Evolutionary conservation across 768 basidiomycete genomes (phyloP), one percentile per base, ranked within the genome.

Genomic region (Leccinum aurantiacum): DNA sequence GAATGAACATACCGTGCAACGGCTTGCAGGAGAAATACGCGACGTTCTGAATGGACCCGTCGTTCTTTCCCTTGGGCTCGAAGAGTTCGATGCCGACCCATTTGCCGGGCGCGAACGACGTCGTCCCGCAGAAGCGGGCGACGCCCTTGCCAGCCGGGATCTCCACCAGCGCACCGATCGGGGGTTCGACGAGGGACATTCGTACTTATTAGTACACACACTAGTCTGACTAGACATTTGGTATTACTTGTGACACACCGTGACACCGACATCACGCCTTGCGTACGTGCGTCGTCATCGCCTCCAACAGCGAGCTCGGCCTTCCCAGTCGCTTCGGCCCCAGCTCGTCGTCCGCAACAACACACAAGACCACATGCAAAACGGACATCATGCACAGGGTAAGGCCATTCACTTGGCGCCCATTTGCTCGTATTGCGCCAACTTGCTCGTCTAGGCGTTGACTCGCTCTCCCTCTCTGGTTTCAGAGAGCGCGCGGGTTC

Each of bases 21-120:
- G 80, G 77, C 67, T 82, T 82, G 77, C 94, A 98, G 17, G 77
- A 79, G 73, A 99, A 99, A 77, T 98, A 99, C 2, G 74, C 63
- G 53, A 85, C 74, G 15, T 89, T 93, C 37, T 88, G 79, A 8
- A 99, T 90, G 1, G 86, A 83, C 1, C 97, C 97, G 66, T 98
- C 92, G 78, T 99, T 99, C 87, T 98, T 99, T 41, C 97, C 97
- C 49, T 84, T 88, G 8, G 84, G 75, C 67, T 89, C 87, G 58
- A 82, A 84, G 50, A 99, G 82, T 69, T 96, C 95, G 56, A 98
- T 86, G 10, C 97, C 97, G 53, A 97, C 82, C 96, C 96, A 99
- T 80, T 90, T 93, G 0, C 97, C 97, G 2, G 85, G 74, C 22
- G 91, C 84, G 72, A 98, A 98, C 2, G 82, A 80, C 0, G 96